Percentiles rank a stretch among this genome's conserved stretches.
Conservation (phyloP, 2,329 filamentous ascomycete genomes). For the Knufia petricola region DNA sequence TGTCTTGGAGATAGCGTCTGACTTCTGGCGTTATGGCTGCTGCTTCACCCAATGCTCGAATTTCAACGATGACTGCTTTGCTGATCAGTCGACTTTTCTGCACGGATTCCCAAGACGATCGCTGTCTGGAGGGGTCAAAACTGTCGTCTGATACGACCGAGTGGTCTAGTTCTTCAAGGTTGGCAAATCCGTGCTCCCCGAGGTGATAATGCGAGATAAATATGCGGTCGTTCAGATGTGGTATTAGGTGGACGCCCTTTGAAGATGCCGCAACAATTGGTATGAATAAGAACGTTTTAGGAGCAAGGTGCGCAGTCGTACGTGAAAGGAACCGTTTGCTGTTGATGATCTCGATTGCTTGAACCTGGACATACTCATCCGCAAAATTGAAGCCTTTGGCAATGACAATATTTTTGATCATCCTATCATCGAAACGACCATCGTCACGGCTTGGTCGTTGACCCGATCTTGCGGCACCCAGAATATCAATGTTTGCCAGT, state of each 20-base stretch:
- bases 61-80: conserved; percentile 39
- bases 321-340: conserved; percentile 68
- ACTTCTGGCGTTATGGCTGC: conserved; percentile 67
- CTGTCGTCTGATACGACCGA: conserved; percentile 30
- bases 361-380: conserved; percentile 68
- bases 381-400: conserved; percentile 70
- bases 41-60: conserved; percentile 49
- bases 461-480: conserved; percentile 6
- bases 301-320: conserved; percentile 62
- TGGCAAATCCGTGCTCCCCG: conserved; percentile 59
- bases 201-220: conserved; percentile 82
- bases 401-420: conserved; percentile 73
- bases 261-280: conserved; percentile 50
- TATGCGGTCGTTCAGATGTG: conserved; percentile 63
- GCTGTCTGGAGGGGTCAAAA: conserved; percentile 15
- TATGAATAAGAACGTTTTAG: conserved; percentile 70
- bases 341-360: conserved; percentile 66
- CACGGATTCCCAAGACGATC: background rate
- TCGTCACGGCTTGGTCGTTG: conserved; percentile 14
- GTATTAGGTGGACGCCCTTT: conserved; percentile 28
- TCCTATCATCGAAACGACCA: conserved; percentile 35
- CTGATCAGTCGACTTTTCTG: background rate
- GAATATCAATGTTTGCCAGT: conserved; percentile 12
- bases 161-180: conserved; percentile 56
- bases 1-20: conserved; percentile 74